Base-by-base conservation (phyloP, 2,329 filamentous ascomycete genomes). In the Aspergillus carbonarius region DNA sequence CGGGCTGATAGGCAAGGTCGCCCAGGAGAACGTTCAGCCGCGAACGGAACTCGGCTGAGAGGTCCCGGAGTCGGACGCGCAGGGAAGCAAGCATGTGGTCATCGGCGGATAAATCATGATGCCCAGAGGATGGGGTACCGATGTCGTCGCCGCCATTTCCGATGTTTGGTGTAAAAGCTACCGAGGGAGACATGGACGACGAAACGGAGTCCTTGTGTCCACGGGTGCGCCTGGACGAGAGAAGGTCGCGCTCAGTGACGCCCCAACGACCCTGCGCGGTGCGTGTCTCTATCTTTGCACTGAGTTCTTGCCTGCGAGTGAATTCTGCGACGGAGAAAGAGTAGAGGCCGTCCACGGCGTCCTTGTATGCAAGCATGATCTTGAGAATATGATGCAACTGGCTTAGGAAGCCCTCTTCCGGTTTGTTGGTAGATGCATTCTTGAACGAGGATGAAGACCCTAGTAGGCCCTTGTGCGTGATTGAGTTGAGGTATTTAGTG, bases 281-380 rank as follows among this genome's bases (percentile, higher is more conserved):
- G 62, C 83, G 83, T 1, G 81, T 85, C 62, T 91, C 87, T 62
- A 87, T 86, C 59, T 88, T 88, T 2, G 92, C 88, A 60, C 88
- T 89, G 18, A 87, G 84, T 69, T 97, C 93, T 74, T 98, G 93
- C n/a, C 91, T 85, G 50, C 87, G 86, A 1, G 92, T 96, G 75
- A 96, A 99, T 74, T 98, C 93, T 0, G 93, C 92, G 7, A 98
- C 92, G 54, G 90, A 93, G 84, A 93, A 97, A 55, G 90, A 92
- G 79, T 98, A 99, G 7, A 99, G 83, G 0, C 92, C 91, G 70
- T 99, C 95, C 37, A 99, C 92, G 13, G 88, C 90, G 73, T 97
- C 93, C 67, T 93, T 91, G 76, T 97, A 99, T 39, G 86, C 85
- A 39, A 99, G 87, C 93, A 99, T 99, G 58, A 89, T 88, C 69